Base-by-base conservation (phyloP, 257 asterid genomes). In the Ocimum tenuiflorum region DNA sequence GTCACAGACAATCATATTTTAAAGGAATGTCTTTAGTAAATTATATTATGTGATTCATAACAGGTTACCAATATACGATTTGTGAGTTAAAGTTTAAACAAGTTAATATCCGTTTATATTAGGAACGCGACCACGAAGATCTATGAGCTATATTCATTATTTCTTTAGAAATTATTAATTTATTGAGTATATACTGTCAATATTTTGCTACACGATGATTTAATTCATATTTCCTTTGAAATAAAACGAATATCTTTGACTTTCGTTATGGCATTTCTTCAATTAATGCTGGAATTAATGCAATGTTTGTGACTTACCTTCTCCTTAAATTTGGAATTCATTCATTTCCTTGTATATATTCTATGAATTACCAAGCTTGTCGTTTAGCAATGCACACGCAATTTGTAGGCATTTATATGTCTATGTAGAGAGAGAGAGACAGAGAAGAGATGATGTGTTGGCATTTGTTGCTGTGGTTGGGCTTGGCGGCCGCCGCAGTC, bases 401-500 rank as follows among this genome's bases (percentile, higher is more conserved):
- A 27, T 54, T 54, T 29, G n/a, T 54, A 29, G 45, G 65, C 12
- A n/a, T 12, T 10, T 38, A 8, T 10, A 8, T 49, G 14, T 10
- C 11, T 39, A 13, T 39, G 3, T 8, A 50, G 31, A 36, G 29
- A 20, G 18, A 24, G 18, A n/a, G 39, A 43, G 39, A 11, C 27
- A 11, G n/a, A 41, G 35, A 17, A 47, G 5, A 42, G 11, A 70
- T 68, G 75, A 36, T 3, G 65, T 49, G 61, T n/a, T 36, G 59
- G 68, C 7, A 72, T 74, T 54, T 76, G 77, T 3, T 63, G 67
- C 64, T 65, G 72, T 46, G 65, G 76, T 8, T 65, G 48, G 63
- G 48, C 3, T 17, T 57, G 23, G 51, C 41, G 54, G 74, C 14
- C 38, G 63, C 67, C 67, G 75, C 54, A 39, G 8, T 49, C 3